Conservation (phyloP, 1,284 basidiomycete genomes). For the Schizopora paradoxa region DNA sequence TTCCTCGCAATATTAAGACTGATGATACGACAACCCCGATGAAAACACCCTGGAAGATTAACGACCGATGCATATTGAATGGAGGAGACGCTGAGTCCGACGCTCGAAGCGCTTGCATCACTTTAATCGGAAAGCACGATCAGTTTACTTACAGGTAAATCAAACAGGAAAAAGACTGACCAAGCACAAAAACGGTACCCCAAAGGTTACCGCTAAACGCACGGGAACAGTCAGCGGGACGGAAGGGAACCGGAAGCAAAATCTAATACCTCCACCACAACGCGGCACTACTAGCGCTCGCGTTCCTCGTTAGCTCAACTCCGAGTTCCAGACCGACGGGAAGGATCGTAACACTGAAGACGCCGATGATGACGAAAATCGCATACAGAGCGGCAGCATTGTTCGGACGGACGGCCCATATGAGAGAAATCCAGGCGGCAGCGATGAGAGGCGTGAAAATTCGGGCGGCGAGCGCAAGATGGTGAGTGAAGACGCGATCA, state of each 20-base stretch:
- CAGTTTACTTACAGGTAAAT: too few relatives aligned
- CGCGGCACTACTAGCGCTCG: constrained; percentile 67
- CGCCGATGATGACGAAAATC: constrained; percentile 63
- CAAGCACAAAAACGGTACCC: constrained; percentile 57
- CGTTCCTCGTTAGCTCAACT: constrained; percentile 70
- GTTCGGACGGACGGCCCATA: constrained; percentile 68
- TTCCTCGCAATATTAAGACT: constrained; percentile 15
- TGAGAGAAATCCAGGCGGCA: constrained; percentile 60
- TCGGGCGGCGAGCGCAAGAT: constrained; percentile 56
- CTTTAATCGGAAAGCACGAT: too few relatives aligned
- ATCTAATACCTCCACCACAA: constrained; percentile 42
- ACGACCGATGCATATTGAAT: constrained; percentile 15
- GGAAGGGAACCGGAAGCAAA: constrained; percentile 39
- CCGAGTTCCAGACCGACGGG: constrained; percentile 71
- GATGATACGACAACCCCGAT: constrained; percentile 2
- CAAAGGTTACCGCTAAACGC: constrained; percentile 55
- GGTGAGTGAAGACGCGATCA: constrained; percentile 70
- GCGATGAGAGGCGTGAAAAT: constrained; percentile 56
- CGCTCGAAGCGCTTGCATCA: constrained; percentile 17
- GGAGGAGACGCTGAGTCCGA: constrained; percentile 11
- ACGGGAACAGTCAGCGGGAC: neutral
- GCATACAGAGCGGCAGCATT: constrained; percentile 56
- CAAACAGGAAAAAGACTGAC: constrained; percentile 32
- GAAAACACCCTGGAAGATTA: constrained; percentile 13
- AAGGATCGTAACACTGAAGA: constrained; percentile 58